Evolutionary conservation across 1,139 yeast species (phyloP), one percentile per base, ranked within the genome.

Genomic region (Chernovozyma aurita): DNA sequence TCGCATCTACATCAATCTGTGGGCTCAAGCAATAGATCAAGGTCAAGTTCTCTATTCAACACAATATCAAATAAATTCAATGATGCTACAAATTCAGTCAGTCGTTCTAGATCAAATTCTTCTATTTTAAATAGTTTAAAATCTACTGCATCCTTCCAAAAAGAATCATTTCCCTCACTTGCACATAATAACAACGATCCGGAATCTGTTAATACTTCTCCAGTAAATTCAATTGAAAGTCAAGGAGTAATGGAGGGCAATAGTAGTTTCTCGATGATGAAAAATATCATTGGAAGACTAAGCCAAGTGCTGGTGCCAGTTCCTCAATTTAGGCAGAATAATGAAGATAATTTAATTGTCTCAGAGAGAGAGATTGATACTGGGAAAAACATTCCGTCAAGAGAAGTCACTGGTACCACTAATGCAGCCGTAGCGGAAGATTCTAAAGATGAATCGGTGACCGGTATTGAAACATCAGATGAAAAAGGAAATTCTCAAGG

Each of bases 41-140:
- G 74, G 25, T 67, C 73, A 4, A 53, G 65, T 9, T 67, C 73
- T 1, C 41, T 69, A 12, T 51, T 69, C 39, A 67, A 67, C 40
- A 59, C 68, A 8, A 53, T 69, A 9, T 57, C 63, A 31, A 54
- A 43, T 37, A 57, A 50, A 39, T 38, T 65, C 13, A 59, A 51
- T 37, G 73, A 63, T 35, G 46, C 49, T 3, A 25, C 43, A 1
- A 49, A 48, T 14, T 28, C 39, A 12, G 39, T 32, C 9, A 36
- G 32, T 13, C 46, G 70, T 31, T 58, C 69, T 2, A 49, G 70
- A 34, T 65, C 71, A 4, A 63, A 62, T 37, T 59, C 65, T 22
- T 53, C 61, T 3, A 42, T 52, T 15, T 36, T 52, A 30, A 50
- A 50, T 33, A 47, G 48, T 24, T 37, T 54, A 35, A 53, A 48